A percentile compares a stretch with the other conserved stretches of the same genome.
Evolutionary conservation across 768 basidiomycete genomes (phyloP).

Genomic region (Stropharia rugosoannulata): DNA sequence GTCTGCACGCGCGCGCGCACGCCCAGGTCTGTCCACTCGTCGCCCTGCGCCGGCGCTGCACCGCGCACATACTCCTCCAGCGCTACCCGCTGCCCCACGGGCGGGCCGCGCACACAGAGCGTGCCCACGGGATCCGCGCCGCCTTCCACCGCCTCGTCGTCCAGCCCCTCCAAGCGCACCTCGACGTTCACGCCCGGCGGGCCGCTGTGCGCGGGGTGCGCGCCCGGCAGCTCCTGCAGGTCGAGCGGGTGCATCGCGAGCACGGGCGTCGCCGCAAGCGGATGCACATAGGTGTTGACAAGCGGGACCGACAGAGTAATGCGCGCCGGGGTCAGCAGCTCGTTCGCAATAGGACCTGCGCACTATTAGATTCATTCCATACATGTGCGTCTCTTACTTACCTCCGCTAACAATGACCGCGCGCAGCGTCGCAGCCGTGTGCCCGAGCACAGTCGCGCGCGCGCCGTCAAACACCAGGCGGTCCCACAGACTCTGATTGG

Average conservation of each 20-base stretch:
- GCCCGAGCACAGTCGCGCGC: constrained; percentile 57
- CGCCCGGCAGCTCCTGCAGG: constrained; percentile 65
- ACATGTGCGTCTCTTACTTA: constrained; percentile 28
- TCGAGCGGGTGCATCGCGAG: constrained; percentile 85
- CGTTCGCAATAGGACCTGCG: constrained; percentile 49
- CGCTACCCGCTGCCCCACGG: constrained; percentile 56
- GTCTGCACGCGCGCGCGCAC: constrained; percentile 44
- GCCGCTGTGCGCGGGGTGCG: constrained; percentile 50
- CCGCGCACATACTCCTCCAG: constrained; percentile 19
- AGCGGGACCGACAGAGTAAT: constrained; percentile 78
- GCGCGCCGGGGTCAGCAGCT: constrained; percentile 59
- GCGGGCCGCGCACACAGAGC: constrained; percentile 69
- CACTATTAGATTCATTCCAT: constrained; percentile 4
- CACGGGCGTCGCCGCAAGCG: constrained; percentile 70
- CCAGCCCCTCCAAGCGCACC: constrained; percentile 68
- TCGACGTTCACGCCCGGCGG: constrained; percentile 88
- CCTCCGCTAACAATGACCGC: constrained; percentile 75
- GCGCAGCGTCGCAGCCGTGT: constrained; percentile 60
- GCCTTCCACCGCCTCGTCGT: constrained; percentile 62
- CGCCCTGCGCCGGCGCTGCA: constrained; percentile 11
- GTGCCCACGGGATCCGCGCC: constrained; percentile 67
- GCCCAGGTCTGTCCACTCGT: constrained; percentile 26
- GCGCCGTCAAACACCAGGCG: constrained; percentile 71
- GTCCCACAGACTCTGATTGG: constrained; percentile 85
- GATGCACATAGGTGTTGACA: constrained; percentile 61